These are phyloP conservation scores for Mycena rebaudengoi DNA, from an alignment of 768 basidiomycete species.

Conservation along the genomic window DNA sequence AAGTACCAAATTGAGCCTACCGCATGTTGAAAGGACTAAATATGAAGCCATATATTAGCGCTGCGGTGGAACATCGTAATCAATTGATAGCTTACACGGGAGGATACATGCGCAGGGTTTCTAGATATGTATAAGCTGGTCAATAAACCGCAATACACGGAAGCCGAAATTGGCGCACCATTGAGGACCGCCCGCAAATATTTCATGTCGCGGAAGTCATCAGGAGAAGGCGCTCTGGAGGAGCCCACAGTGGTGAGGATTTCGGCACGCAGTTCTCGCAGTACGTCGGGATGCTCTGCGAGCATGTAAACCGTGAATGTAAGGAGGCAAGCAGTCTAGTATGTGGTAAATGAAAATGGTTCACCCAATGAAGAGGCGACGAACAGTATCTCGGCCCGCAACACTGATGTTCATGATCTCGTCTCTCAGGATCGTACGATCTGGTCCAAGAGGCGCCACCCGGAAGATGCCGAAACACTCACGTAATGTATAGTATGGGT, in stretches of 20 bases:
- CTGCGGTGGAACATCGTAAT: background rate
- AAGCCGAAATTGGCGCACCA: conserved; percentile 40
- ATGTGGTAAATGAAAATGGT: background rate
- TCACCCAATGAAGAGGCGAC: no score
- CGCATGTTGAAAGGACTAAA: conserved; percentile 47
- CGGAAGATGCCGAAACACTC: no score
- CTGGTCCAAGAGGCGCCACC: no score
- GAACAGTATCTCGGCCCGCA: no score
- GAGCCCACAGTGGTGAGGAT: conserved; percentile 56
- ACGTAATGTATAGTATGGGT: no score
- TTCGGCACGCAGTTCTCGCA: conserved; percentile 57
- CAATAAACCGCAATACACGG: background rate
- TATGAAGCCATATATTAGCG: background rate
- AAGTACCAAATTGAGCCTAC: conserved; percentile 11
- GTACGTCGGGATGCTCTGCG: conserved; percentile 57
- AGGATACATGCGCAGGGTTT: conserved; percentile 63
- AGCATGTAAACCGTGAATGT: conserved; percentile 66
- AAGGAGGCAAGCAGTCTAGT: conserved; percentile 56
- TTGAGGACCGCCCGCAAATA: conserved; percentile 68
- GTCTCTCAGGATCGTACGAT: no score
- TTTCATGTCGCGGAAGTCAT: conserved; percentile 66
- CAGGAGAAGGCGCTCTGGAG: conserved; percentile 56
- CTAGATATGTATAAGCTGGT: background rate
- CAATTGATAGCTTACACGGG: conserved; percentile 47
- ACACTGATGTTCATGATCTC: no score